Evolutionary conservation across 2,329 filamentous ascomycete genomes (phyloP).

Genomic region (Arthrobotrys megalospora): DNA sequence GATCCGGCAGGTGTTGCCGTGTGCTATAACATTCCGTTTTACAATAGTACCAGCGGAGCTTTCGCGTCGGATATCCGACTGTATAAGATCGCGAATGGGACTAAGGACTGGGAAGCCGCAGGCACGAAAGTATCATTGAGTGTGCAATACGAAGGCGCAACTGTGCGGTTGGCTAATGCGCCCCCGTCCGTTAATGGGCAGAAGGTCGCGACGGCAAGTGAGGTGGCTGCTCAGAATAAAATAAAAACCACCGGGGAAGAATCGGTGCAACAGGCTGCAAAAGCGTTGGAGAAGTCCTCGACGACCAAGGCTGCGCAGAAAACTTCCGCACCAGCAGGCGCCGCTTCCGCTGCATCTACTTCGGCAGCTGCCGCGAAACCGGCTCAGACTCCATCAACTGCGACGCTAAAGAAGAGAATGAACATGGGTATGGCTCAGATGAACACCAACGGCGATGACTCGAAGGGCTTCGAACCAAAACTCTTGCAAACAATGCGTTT

Average conservation of each 20-base stretch:
- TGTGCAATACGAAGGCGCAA: constrained; percentile 68
- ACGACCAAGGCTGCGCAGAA: neutral
- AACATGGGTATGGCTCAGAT: constrained; percentile 66
- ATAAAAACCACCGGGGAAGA: neutral
- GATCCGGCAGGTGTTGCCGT: constrained; percentile 84
- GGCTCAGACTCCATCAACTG: constrained; percentile 53
- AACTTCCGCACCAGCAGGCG: neutral
- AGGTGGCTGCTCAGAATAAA: neutral
- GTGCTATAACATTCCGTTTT: constrained; percentile 84
- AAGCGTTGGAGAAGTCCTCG: neutral
- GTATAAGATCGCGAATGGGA: constrained; percentile 77
- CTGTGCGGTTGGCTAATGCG: constrained; percentile 67
- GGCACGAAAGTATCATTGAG: constrained; percentile 68
- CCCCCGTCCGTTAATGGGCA: constrained; percentile 60
- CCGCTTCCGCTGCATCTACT: neutral
- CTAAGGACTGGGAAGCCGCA: constrained; percentile 69
- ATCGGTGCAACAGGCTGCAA: neutral
- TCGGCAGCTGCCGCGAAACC: constrained; percentile 17
- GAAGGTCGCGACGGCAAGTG: constrained; percentile 21
- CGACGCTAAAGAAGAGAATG: constrained; percentile 56
- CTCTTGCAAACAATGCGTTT: constrained; percentile 77
- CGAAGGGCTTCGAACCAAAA: constrained; percentile 63
- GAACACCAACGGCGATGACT: constrained; percentile 62
- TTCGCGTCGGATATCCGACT: constrained; percentile 84
- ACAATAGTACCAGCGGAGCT: constrained; percentile 77